Evolutionary conservation across 1,139 yeast species (phyloP).

Genomic region (Zygosaccharomyces sapae): DNA sequence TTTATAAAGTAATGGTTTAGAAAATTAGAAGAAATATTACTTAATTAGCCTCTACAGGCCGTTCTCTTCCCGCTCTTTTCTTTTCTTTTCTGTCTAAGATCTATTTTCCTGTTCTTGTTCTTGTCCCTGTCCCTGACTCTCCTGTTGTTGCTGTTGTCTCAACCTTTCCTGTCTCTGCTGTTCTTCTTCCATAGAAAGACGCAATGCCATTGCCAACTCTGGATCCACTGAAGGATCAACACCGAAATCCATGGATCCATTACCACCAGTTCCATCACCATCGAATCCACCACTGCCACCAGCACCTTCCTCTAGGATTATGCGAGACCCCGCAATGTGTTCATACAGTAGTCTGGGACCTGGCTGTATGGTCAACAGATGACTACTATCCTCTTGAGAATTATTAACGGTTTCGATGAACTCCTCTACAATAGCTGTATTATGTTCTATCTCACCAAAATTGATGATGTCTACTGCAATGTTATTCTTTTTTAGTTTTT

Average conservation of each 20-base stretch:
- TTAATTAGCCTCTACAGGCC: not conserved
- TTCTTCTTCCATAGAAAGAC: slow-evolving; percentile 43
- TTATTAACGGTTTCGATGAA: slow-evolving; percentile 70
- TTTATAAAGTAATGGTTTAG: not conserved
- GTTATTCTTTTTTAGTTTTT: slow-evolving; percentile 88
- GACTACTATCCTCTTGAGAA: slow-evolving; percentile 69
- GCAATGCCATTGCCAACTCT: slow-evolving; percentile 88
- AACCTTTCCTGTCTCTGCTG: slow-evolving; percentile 41
- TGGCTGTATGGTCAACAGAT: slow-evolving; percentile 82
- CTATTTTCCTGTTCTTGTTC: slow-evolving; percentile 10
- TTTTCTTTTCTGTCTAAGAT: not conserved
- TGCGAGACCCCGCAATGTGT: slow-evolving; percentile 33
- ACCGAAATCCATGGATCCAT: slow-evolving; percentile 53
- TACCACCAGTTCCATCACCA: slow-evolving; percentile 46
- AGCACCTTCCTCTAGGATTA: slow-evolving; percentile 37
- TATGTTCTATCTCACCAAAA: slow-evolving; percentile 83
- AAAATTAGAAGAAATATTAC: not conserved
- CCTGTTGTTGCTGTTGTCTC: slow-evolving; percentile 29
- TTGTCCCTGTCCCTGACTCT: slow-evolving; percentile 7
- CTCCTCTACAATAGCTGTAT: slow-evolving; percentile 75
- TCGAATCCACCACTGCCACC: slow-evolving; percentile 38
- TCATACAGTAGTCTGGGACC: slow-evolving; percentile 71
- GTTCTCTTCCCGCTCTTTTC: not conserved
- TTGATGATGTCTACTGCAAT: slow-evolving; percentile 86
- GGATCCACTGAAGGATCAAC: slow-evolving; percentile 94